Evolutionary conservation across 1,284 basidiomycete genomes (phyloP).

Genomic region (Porogramme epimiltina): DNA sequence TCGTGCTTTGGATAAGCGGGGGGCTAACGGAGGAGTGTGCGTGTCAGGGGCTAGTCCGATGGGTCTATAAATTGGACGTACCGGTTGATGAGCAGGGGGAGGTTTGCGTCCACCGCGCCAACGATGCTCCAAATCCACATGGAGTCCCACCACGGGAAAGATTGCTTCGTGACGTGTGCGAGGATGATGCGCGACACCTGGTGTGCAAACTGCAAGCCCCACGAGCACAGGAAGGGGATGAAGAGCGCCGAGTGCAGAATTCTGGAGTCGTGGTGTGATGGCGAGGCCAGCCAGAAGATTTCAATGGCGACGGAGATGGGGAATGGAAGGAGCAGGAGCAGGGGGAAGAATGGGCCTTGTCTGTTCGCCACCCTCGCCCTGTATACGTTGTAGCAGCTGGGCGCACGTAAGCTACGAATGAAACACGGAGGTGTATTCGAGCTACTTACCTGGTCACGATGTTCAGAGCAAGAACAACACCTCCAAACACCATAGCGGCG

Average conservation of each 20-base stretch:
- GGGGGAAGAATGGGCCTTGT: constrained; percentile 52
- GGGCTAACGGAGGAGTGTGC: constrained; percentile 41
- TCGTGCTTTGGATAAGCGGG: constrained; percentile 71
- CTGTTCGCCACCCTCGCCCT: constrained; percentile 41
- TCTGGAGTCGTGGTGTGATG: constrained; percentile 53
- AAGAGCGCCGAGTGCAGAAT: constrained; percentile 71
- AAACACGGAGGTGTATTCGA: background rate
- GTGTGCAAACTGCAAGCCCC: constrained; percentile 88
- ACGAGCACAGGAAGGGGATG: constrained; percentile 86
- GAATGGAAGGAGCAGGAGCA: constrained; percentile 83
- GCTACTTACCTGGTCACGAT: constrained; percentile 67
- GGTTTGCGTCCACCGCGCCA: constrained; percentile 83
- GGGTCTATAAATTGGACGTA: constrained; percentile 40
- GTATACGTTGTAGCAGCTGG: constrained; percentile 79
- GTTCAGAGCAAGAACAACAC: constrained; percentile 79
- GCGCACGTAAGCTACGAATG: background rate
- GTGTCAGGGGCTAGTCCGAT: no score
- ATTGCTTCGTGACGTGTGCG: constrained; percentile 85
- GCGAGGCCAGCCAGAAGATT: constrained; percentile 78
- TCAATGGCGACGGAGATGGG: constrained; percentile 70
- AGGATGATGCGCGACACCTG: constrained; percentile 92
- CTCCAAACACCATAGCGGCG: constrained; percentile 84
- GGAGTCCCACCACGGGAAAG: constrained; percentile 88
- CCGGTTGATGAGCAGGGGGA: constrained; percentile 68
- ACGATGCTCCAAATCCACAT: constrained; percentile 84